Evolutionary conservation across 208 protist genomes (phyloP).

Genomic region (Crithidia mellificae): DNA sequence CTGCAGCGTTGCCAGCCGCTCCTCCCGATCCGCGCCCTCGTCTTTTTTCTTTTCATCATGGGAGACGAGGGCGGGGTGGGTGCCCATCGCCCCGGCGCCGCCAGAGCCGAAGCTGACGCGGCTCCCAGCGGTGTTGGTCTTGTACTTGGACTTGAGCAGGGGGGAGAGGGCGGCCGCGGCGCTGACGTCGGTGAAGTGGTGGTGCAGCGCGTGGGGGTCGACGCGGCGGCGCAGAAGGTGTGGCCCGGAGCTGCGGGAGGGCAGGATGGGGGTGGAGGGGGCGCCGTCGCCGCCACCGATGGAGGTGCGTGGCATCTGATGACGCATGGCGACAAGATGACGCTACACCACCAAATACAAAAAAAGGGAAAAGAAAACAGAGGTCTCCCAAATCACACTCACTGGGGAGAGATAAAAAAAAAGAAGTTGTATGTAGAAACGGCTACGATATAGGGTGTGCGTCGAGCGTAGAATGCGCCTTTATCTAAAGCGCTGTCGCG

Average conservation of each 20-base stretch:
- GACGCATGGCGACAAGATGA: conserved; percentile 1
- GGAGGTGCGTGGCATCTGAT: conserved; percentile 11
- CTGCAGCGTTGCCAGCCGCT: conserved; percentile 14
- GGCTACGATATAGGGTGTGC: too few relatives aligned
- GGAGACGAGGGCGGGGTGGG: conserved; percentile 8
- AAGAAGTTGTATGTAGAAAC: too few relatives aligned
- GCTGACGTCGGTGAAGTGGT: conserved; percentile 12
- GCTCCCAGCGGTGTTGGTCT: neutral
- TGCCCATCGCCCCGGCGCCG: neutral
- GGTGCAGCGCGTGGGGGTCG: conserved; percentile 9
- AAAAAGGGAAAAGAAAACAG: neutral
- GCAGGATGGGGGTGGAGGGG: conserved; percentile 7
- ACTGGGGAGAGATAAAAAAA: neutral
- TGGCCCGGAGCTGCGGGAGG: neutral
- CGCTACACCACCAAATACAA: neutral
- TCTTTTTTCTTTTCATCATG: conserved; percentile 27
- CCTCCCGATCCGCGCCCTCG: conserved; percentile 15
- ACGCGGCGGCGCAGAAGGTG: conserved; percentile 7
- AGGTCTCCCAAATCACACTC: too few relatives aligned
- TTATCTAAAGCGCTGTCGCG: too few relatives aligned
- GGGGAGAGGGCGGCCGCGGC: conserved; percentile 18
- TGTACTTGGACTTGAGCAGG: conserved; percentile 26
- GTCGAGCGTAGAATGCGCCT: too few relatives aligned
- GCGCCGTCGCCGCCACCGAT: conserved; percentile 13
- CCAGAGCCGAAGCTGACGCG: conserved; percentile 12